Evolutionary conservation across 768 basidiomycete genomes (phyloP), one percentile per base, ranked within the genome.

Genomic region (Termitomyces heimii): DNA sequence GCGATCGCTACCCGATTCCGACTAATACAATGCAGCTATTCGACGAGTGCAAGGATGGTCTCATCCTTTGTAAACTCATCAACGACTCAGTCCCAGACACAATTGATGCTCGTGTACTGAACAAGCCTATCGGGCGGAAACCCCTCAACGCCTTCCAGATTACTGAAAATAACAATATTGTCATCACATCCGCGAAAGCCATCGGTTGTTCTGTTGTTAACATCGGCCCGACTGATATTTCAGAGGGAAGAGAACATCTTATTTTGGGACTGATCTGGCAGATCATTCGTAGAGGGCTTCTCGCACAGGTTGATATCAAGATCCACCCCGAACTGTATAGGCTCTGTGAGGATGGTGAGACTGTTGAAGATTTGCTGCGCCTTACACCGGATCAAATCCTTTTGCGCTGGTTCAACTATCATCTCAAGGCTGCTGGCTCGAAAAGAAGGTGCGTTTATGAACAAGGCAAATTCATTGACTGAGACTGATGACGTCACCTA

Each of bases 111-210:
- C 96, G 97, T 80, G 97, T 99, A 7, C 80, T 99, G 64, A 98
- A 99, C 79, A 96, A 89, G 71, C 84, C 94, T 0, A 79, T 80
- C 3, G 63, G 81, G 3, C 82, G 84, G 39, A 96, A 94, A 73
- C 83, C 90, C 0, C 80, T 99, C 47, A 99, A 99, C 68, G 92
- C 93, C 0, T 99, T 99, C 83, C 94, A 99, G 67, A 98, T 98
- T 66, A 98, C 97, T 0, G 97, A 99, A 71, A 98, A 98, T 78
- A 98, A 99, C 80, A 99, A 98, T 73, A 97, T 99, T 67, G 96
- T 98, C 67, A 97, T 99, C 73, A 89, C 92, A 13, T 98, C 97
- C 26, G 86, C 96, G 37, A 98, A 98, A 75, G 95, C 90, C 70
- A 98, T 99, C 62, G 96, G 97, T 37, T 97, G 97, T 68, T 96